phyloP scores from a whole-genome alignment of 2,329 filamentous ascomycete species.

The Colletotrichum plurivorum region DNA sequence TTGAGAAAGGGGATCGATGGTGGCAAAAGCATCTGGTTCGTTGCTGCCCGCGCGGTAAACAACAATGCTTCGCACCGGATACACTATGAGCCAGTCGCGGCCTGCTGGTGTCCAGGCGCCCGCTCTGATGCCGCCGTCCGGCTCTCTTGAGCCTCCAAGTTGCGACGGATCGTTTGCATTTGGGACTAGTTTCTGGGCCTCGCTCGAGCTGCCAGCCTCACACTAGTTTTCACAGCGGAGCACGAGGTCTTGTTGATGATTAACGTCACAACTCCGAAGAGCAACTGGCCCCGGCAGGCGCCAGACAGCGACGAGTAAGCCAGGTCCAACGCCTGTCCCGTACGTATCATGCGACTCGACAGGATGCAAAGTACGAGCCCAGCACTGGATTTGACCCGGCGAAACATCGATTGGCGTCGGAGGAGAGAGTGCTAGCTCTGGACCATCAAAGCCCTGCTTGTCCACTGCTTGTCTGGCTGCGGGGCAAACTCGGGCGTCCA shows the following conservation, averaged over 20 bases:
- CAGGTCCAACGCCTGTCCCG: no score
- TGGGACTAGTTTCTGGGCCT: constrained; percentile 2
- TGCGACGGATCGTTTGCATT: constrained; percentile 18
- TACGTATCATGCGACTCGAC: no score
- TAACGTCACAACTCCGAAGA: no score
- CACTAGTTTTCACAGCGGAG: constrained; percentile 18
- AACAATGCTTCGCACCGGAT: background rate
- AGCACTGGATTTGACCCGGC: background rate
- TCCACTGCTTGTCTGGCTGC: constrained; percentile 1
- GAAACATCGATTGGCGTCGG: background rate
- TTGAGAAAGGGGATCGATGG: constrained; percentile 11
- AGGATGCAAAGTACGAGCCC: no score
- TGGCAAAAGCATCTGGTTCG: constrained; percentile 26
- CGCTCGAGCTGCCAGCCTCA: constrained; percentile 13
- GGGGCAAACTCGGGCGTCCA: constrained; percentile 19
- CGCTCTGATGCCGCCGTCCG: constrained; percentile 36
- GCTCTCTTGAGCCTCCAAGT: constrained; percentile 31
- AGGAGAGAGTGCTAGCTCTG: no score
- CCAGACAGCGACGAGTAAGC: no score
- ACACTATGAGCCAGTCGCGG: background rate
- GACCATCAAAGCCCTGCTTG: constrained; percentile 8
- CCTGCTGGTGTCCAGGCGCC: constrained; percentile 16
- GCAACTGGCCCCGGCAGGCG: no score
- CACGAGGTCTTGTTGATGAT: background rate
- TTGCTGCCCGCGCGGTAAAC: constrained; percentile 19